These are phyloP conservation scores for Aspergillus pseudotamarii DNA, from an alignment of 2,329 filamentous ascomycete genomes.

Conservation along the genomic window DNA sequence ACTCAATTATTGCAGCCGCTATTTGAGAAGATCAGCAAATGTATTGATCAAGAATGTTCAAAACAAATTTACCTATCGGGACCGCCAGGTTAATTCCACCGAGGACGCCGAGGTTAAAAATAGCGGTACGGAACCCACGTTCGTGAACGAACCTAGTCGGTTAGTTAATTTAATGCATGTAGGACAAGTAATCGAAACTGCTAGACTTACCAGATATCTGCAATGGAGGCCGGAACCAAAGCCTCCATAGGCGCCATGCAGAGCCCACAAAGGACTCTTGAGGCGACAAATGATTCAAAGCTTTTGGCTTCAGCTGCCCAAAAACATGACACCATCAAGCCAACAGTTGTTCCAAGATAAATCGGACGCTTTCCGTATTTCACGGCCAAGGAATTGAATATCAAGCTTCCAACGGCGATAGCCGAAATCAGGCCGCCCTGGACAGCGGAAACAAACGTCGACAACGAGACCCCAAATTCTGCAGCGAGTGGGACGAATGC, in stretches of 20 bases:
- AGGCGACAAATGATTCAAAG: slow-evolving; percentile 28
- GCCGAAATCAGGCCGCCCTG: slow-evolving; percentile 40
- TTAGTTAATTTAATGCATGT: neutral
- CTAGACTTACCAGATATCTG: slow-evolving; percentile 37
- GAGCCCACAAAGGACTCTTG: slow-evolving; percentile 38
- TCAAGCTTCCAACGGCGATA: slow-evolving; percentile 39
- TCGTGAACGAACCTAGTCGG: neutral
- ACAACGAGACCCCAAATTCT: slow-evolving; percentile 34
- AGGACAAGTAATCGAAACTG: neutral
- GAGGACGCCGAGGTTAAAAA: neutral
- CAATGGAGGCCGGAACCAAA: slow-evolving; percentile 44
- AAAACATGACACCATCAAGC: slow-evolving; percentile 8
- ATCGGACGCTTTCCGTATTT: slow-evolving; percentile 44
- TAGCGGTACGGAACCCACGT: neutral
- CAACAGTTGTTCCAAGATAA: slow-evolving; percentile 38
- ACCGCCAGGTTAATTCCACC: neutral
- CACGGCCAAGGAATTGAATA: slow-evolving; percentile 42
- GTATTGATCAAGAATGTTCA: neutral
- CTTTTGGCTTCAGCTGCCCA: neutral
- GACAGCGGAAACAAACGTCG: slow-evolving; percentile 37
- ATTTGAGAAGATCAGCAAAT: neutral
- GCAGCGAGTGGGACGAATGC: slow-evolving; percentile 33
- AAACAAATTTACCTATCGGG: neutral
- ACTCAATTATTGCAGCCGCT: neutral
- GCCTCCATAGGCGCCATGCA: slow-evolving; percentile 46